These are phyloP conservation scores for Verticillium tricorpus DNA, from an alignment of 2,329 filamentous ascomycete species.

Conservation along the genomic window DNA sequence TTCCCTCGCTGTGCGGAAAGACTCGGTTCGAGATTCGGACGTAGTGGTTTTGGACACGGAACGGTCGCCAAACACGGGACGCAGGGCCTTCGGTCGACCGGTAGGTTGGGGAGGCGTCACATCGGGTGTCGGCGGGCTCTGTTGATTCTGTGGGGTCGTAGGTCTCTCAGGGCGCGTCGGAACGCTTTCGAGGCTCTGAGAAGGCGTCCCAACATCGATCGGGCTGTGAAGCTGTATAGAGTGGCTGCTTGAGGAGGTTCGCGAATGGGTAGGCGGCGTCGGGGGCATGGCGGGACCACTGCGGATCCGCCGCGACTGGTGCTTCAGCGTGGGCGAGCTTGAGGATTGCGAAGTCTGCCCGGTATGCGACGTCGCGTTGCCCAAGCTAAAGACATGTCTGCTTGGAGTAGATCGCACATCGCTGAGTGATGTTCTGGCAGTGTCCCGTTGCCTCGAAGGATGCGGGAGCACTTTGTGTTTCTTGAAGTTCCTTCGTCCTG, in stretches of 20 bases:
- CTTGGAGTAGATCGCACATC: constrained; percentile 5
- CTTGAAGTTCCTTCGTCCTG: constrained; percentile 35
- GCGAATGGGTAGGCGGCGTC: constrained; percentile 59
- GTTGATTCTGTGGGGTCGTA: constrained; percentile 60
- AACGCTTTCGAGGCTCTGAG: constrained; percentile 32
- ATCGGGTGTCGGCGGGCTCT: constrained; percentile 70
- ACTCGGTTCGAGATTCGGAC: constrained; percentile 58
- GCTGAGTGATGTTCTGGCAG: background rate
- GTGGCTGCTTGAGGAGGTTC: constrained; percentile 49
- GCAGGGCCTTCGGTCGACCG: constrained; percentile 37
- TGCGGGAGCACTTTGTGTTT: constrained; percentile 40
- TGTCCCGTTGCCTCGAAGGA: constrained; percentile 16
- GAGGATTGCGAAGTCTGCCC: constrained; percentile 26
- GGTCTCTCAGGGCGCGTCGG: constrained; percentile 28
- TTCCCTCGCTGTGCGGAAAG: constrained; percentile 69
- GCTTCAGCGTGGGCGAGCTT: constrained; percentile 34
- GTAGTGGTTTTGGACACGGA: constrained; percentile 48
- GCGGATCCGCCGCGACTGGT: constrained; percentile 35
- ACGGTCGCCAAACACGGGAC: constrained; percentile 44
- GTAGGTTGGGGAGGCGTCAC: constrained; percentile 62
- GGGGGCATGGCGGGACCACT: constrained; percentile 51
- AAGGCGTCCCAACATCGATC: constrained; percentile 29
- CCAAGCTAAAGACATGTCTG: background rate
- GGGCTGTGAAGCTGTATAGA: constrained; percentile 39
- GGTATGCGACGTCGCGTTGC: constrained; percentile 4